Evolutionary conservation across 2,329 filamentous ascomycete genomes (phyloP), one percentile per base, ranked within the genome.

Genomic region (Colletotrichum gloeosporioides): DNA sequence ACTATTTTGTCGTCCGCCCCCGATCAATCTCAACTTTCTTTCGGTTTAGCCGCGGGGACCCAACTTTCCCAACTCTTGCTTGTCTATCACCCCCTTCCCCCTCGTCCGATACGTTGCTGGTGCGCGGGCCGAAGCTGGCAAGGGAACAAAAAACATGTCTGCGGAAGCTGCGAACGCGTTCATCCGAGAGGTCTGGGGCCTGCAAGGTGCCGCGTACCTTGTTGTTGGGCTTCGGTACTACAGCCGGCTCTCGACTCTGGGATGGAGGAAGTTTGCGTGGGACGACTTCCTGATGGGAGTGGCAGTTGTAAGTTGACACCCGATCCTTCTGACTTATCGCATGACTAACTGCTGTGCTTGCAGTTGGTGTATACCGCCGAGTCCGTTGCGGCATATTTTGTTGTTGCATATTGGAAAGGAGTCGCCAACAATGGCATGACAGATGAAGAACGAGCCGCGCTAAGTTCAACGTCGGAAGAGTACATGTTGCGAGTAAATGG

Each of bases 391-490:
- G 82, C 81, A 2, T 81, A 82, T 36, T 79, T 71, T 6, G 87
- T 90, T 31, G 87, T 86, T 4, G 86, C 83, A 67, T 78, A 79
- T 13, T 82, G 79, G 22, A 80, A 81, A 49, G 88, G 89, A 0
- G 81, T 90, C 2, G 87, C 89, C 10, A 90, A 90, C 75, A 89
- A 87, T 73, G 80, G 84, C 59, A 90, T 91, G 88, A 89, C 88
- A 2, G 85, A 87, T 4, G 84, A 85, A 55, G 80, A 89, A 71
- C 85, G 90, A 10, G 80, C 80, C 2, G 77, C 81, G 0, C 80
- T 91, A 4, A 83, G 84, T 2, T 86, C 86, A 84, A 72, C 76
- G 70, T 8, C 77, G 22, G 67, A 81, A 79, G 80, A 82, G 61
- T 78, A 32, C 3, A 8, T 15, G 18, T 53, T 85, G 57, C 83